phyloP scores from a whole-genome alignment of 805 yeast species.

The Candida schatavii region DNA sequence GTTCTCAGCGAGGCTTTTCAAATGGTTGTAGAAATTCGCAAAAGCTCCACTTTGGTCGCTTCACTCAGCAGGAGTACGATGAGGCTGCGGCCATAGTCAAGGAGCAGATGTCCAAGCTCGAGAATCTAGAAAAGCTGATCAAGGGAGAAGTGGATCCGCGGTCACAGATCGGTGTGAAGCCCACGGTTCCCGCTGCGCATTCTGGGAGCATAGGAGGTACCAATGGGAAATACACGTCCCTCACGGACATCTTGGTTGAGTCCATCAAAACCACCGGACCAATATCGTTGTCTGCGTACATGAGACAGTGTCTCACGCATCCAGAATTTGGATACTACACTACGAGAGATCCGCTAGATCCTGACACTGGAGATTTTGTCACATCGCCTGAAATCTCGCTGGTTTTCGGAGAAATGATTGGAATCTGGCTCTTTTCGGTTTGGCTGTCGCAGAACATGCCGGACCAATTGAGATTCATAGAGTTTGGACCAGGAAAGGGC shows the following conservation, averaged over 20 bases:
- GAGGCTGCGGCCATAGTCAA: conserved; percentile 33
- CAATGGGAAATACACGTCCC: conserved; percentile 4
- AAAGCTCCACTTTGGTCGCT: conserved; percentile 30
- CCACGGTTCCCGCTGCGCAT: conserved; percentile 30
- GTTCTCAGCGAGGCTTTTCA: too few species aligned
- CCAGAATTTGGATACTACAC: conserved; percentile 80
- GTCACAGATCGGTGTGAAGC: conserved; percentile 34
- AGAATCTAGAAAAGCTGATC: conserved; percentile 26
- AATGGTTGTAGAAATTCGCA: too few species aligned
- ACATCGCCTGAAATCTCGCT: conserved; percentile 88
- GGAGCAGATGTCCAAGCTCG: conserved; percentile 30
- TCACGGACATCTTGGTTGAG: conserved; percentile 41
- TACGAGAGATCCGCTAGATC: conserved; percentile 68
- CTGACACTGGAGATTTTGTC: conserved; percentile 64
- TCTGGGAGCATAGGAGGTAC: background rate
- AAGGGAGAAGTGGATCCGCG: conserved; percentile 36
- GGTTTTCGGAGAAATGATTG: conserved; percentile 82
- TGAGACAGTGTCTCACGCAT: conserved; percentile 78
- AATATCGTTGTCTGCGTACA: conserved; percentile 64
- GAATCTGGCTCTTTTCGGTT: conserved; percentile 60
- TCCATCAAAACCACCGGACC: conserved; percentile 73
- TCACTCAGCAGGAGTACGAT: conserved; percentile 38
- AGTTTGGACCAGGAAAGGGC: conserved; percentile 86
- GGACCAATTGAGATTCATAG: conserved; percentile 52
- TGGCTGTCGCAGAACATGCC: conserved; percentile 62